Base-by-base conservation (phyloP, 805 yeast species). In the Teunomyces lycoperdinae region DNA sequence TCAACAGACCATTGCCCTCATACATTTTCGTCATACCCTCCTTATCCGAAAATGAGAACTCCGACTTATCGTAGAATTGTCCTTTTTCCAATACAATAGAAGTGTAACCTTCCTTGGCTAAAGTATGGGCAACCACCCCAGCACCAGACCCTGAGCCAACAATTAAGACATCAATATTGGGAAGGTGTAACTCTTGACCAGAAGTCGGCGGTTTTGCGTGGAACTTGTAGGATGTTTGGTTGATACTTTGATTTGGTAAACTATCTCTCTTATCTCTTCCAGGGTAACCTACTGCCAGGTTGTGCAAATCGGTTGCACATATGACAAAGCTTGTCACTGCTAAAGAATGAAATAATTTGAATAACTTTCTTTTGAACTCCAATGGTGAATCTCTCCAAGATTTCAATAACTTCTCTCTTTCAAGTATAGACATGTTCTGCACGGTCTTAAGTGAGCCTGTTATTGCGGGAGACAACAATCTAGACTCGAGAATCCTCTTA, bases 71-170 rank as follows among this genome's bases (percentile, higher is more conserved):
- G 44, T 58, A 70, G 51, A 77, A 76, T 48, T 63, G 62, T 2
- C 83, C 84, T 58, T 78, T 79, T 56, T 80, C 84, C 4, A 80
- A 50, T 1, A 80, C 74, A 32, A 80, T 61, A 20, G 73, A 72
- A 27, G 58, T 64, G 55, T 56, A 65, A 10, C 83, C 83, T 31
- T 64, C 66, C 5, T 64, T 58, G 1, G 76, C 60, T 35, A 79
- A 67, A 1, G 76, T 67, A 42, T 71, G 71, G 4, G 81, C 83
- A 0, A 68, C 76, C 0, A 78, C 83, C 5, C 82, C 81, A 1
- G 80, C 79, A 5, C 81, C 78, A 9, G 76, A 58, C 1, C 84
- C 84, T 4, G 80, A 74, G 3, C 84, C 84, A 34, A 78, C 65
- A 33, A 79, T 67, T 9, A 75, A 60, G 3, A 64, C 80, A 49